Base-by-base conservation (phyloP, 129 eudicot species). In the Flaveria trinervia region DNA sequence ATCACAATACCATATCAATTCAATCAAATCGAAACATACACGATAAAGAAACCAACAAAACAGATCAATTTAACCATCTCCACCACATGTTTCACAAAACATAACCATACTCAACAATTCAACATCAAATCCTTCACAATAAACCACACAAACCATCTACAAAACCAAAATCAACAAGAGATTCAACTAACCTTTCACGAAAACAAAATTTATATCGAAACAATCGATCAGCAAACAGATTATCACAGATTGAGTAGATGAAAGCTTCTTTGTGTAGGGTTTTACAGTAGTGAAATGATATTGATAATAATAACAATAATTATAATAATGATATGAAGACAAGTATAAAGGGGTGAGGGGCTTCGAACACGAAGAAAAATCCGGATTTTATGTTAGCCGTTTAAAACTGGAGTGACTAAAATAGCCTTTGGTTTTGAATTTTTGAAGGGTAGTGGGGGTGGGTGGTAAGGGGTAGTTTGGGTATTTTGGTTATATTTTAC, bases 361-460 rank as follows among this genome's bases (percentile, higher is more conserved):
- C 61, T 74, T 59, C 68, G 73, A 59, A 70, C 73, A 81, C 81
- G 8, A 61, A 76, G 77, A 81, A 48, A 54, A 61, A 1, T 80
- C 44, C 84, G 75, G 76, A 48, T 41, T 74, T 74, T 74, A 80
- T 80, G 84, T 57, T 45, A 48, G 18, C 84, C 80, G 84, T 80
- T 80, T 49, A 52, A 80, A 74, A 7, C 13, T 55, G 16, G 9
- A 30, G 28, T 67, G 80, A 67, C 84, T 3, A 74, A 55, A 74
- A 9, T 80, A 56, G 5, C 84, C 80, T 55, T 56, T 6, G 61
- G 12, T 56, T 74, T 80, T 43, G 5, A 74, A 74, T 16, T 66
- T 7, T 7, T 30, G 14, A 0, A 39, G 4, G 10, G n/a, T 13
- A 28, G 14, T 4, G 15, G 50, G 52, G 16, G 33, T 3, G 26